Evolutionary conservation across 2,329 filamentous ascomycete species (phyloP), one percentile per base, ranked within the genome.

Genomic region (Lojkania enalia): DNA sequence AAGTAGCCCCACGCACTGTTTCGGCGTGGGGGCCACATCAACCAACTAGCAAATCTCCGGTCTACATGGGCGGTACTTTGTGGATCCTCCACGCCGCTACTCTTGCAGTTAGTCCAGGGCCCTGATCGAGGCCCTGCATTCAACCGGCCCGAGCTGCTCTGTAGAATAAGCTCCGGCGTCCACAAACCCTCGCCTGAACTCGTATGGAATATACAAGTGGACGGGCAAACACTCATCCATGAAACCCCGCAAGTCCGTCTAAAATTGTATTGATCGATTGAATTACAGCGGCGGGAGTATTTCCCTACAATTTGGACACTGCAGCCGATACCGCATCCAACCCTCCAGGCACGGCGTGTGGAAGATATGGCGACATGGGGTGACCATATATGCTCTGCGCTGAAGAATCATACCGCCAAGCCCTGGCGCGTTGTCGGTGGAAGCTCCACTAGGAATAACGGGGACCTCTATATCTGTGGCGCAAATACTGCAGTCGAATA

Each of bases 251-350:
- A n/a, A n/a, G n/a, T n/a, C n/a, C n/a, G n/a, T n/a, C n/a, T n/a
- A n/a, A n/a, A n/a, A n/a, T n/a, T n/a, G n/a, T n/a, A n/a, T n/a
- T n/a, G n/a, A n/a, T n/a, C n/a, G n/a, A n/a, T n/a, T n/a, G n/a
- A n/a, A n/a, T n/a, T 78, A 96, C 65, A 96, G 71, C 32, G 91
- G 89, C 39, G 92, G 92, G 61, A 97, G 70, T 47, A 87, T 86
- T 73, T 96, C 91, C 57, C 94, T 80, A 71, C 94, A 97, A 55
- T 96, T 96, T 1, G 94, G 94, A 72, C 94, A 99, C 73, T 96
- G 90, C 61, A 99, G 71, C 46, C 92, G 76, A 67, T 95, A 90
- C 64, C 88, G 81, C 87, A 99, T 94, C 94, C 94, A 97, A 29
- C 90, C 90, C 72, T 97, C 92, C 56, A 99, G 74, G 70, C 94